Evolutionary conservation across 768 basidiomycete species (phyloP), one percentile per base, ranked within the genome.

Genomic region (Mycena rosella): DNA sequence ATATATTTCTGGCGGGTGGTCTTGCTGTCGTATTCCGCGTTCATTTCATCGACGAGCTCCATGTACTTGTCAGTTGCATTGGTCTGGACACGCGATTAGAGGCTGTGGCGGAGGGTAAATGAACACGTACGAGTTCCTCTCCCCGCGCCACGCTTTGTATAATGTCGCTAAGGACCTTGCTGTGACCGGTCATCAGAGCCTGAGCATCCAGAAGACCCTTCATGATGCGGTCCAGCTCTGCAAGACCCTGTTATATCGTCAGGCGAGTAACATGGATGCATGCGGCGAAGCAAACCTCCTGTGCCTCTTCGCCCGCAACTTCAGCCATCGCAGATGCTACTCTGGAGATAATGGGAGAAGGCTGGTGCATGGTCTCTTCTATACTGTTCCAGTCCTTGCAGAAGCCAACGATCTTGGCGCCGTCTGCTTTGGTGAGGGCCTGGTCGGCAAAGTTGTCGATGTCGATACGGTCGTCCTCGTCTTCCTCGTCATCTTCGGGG

Each of bases 1-100:
- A 85, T 86, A 74, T 95, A 96, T 75, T 91, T 95, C 77, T 96
- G 93, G 11, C 95, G 87, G 9, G 88, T 81, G 0, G 94, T 95
- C 79, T 88, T 88, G 30, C 74, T 74, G 2, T 80, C 71, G 75
- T 93, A 92, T 30, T 80, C 81, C 8, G 85, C 79, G 47, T 85
- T 74, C 44, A 75, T 77, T 18, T 75, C 76, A 53, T 83, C 75
- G 0, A 89, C 81, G n/a, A 77, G 84, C 26, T 71, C 72, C 53
- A 86, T 76, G 72, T 94, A 96, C 30, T 71, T 74, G 11, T 84
- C 81, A 9, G 86, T 74, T 10, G 85, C 81, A 66, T 89, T 78
- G 51, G 80, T 81, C 93, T 94, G 57, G 3, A 60, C 9, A n/a
- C 26, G 38, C 60, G 42, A 27, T 72, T 20, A 49, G 40, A 40